These are phyloP conservation scores for Lachnellula subtilissima DNA, from an alignment of 2,329 filamentous ascomycete species.

Conservation along the genomic window DNA sequence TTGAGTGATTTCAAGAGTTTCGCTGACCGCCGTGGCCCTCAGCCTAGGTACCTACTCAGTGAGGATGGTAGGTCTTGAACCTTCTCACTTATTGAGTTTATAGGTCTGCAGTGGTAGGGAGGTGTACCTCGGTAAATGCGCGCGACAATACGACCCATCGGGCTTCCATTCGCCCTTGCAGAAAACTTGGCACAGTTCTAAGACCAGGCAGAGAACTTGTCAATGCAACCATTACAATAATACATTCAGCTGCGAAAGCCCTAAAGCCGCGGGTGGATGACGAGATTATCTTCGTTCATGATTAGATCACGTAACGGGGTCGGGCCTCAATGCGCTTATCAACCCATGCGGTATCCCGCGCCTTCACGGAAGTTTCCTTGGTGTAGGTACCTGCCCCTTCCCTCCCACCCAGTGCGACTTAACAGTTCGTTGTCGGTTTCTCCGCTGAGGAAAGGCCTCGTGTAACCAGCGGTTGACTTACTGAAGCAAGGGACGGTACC, in stretches of 20 bases:
- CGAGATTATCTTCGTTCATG: neutral
- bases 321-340: slow-evolving; percentile 16
- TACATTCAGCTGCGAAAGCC: neutral
- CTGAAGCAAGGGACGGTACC: slow-evolving; percentile 2
- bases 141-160: no score
- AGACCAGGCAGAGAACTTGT: neutral
- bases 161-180: neutral
- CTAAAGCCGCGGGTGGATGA: neutral
- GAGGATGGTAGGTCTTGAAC: neutral
- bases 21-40: neutral
- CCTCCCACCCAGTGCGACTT: neutral
- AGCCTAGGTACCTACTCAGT: neutral
- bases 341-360: slow-evolving; percentile 15
- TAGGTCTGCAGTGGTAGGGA: neutral
- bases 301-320: slow-evolving; percentile 20
- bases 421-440: neutral
- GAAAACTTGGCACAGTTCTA: neutral
- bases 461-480: neutral
- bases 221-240: neutral
- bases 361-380: slow-evolving; percentile 2
- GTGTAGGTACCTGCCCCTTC: neutral
- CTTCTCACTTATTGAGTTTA: neutral
- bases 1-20: neutral
- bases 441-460: neutral
- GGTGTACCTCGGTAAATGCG: neutral